Evolutionary conservation across 495 filamentous ascomycete species (phyloP).

Genomic region (Aspergillus taichungensis): DNA sequence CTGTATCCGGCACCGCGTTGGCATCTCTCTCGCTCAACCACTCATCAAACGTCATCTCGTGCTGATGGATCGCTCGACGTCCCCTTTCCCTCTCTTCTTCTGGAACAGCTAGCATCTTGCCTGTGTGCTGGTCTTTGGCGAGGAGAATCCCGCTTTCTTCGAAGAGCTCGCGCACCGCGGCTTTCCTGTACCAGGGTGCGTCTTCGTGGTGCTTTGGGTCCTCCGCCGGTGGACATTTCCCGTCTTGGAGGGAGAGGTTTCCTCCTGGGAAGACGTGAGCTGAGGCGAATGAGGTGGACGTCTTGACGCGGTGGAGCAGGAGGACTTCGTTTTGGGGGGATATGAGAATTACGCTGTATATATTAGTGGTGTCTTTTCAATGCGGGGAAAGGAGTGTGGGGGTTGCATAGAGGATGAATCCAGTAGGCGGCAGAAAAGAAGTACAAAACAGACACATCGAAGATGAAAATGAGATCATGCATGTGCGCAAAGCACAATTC

Average conservation of each 20-base stretch:
- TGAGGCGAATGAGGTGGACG: slow-evolving; percentile 75
- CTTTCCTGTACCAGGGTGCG: slow-evolving; percentile 58
- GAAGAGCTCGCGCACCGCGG: slow-evolving; percentile 84
- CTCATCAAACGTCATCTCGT: slow-evolving; percentile 49
- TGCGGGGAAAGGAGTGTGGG: too few species aligned
- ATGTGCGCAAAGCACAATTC: too few species aligned
- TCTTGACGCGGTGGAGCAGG: slow-evolving; percentile 75
- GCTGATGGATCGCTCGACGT: slow-evolving; percentile 56
- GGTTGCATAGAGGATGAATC: too few species aligned
- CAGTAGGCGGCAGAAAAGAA: too few species aligned
- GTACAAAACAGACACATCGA: too few species aligned
- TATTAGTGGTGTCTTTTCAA: slow-evolving; percentile 2
- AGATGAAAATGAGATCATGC: too few species aligned
- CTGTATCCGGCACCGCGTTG: slow-evolving; percentile 54
- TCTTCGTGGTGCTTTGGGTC: slow-evolving; percentile 54
- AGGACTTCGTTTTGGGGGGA: slow-evolving; percentile 82
- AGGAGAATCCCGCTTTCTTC: slow-evolving; percentile 91
- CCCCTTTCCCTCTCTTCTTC: slow-evolving; percentile 54
- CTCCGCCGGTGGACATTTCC: slow-evolving; percentile 38
- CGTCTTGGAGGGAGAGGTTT: slow-evolving; percentile 64
- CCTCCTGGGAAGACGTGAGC: slow-evolving; percentile 98
- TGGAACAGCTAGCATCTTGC: slow-evolving; percentile 46
- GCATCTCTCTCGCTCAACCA: slow-evolving; percentile 59
- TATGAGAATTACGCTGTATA: slow-evolving; percentile 68
- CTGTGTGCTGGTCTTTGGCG: slow-evolving; percentile 42